Base-by-base conservation (phyloP, 169 alveolate genomes). In the Plasmodium cynomolgi region DNA sequence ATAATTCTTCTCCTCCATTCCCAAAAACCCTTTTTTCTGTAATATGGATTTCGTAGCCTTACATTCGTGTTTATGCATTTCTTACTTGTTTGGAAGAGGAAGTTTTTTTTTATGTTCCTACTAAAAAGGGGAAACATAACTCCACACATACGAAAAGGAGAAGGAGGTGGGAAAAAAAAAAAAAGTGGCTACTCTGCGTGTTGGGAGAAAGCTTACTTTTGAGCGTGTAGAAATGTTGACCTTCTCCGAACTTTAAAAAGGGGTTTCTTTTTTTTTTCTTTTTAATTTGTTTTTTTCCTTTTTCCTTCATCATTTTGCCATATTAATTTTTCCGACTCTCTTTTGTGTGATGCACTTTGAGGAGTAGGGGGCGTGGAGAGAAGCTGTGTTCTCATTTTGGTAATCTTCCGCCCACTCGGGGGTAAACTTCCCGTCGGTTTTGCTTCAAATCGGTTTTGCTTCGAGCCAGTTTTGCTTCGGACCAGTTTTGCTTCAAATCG, bases 1-100 rank as follows among this genome's bases (percentile, higher is more conserved):
- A 96, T 96, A 44, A 94, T 93, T 86, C 93, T 95, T 84, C 92
- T 95, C 68, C 98, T 81, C 98, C 98, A 96, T 83, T 96, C 98
- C 98, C 98, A 96, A 33, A 95, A 92, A 20, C 98, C 98, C 86
- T 96, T 96, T 58, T 96, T 96, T 4, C 98, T 93, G 50, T 96
- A 96, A 84, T 96, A 96, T 17, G 98, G 98, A 77, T 96, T 96
- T 79, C 96, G 86, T 20, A 96, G 84, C 79, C 95, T 84, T 33
- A 95, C 96, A 73, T 93, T 96, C 34, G 95, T 96, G 84, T 96
- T 96, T 44, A 91, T 44, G 54, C 31, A 81, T 31, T 68, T 91
- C 41, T 91, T 91, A 81, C 75, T 50, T 15, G 80, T 71, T 26
- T 17, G 81, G 44, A 33, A 81, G 26, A 77, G 68, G 81, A 79